phyloP scores from a whole-genome alignment of 2,329 filamentous ascomycete species.

The Colletotrichum graminicola region DNA sequence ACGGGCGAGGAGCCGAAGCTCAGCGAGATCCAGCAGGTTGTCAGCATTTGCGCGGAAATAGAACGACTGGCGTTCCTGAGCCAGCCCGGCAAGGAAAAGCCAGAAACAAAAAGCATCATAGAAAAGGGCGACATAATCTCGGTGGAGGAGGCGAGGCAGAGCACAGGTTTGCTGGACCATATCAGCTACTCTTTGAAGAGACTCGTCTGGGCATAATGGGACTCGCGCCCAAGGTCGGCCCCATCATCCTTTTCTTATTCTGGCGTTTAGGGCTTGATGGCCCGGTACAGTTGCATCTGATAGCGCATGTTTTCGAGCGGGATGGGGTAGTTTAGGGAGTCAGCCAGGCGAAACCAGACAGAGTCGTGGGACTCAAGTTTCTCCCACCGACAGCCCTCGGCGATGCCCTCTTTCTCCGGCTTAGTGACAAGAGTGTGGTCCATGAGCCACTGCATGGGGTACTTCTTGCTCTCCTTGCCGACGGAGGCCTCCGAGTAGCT shows the following conservation, averaged over 20 bases:
- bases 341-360: constrained; percentile 83
- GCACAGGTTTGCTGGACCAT: constrained; percentile 87
- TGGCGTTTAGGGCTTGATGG: constrained; percentile 38
- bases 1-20: constrained; percentile 60
- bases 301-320: constrained; percentile 94
- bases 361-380: constrained; percentile 82
- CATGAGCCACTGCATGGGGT: constrained; percentile 94
- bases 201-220: constrained; percentile 80
- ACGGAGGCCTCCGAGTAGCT: constrained; percentile 89
- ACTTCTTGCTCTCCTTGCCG: constrained; percentile 72
- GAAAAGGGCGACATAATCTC: constrained; percentile 81
- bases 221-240: background rate
- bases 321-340: constrained; percentile 81
- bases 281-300: constrained; percentile 85
- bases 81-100: constrained; percentile 55
- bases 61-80: constrained; percentile 72
- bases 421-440: constrained; percentile 79
- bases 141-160: constrained; percentile 85
- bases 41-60: constrained; percentile 80
- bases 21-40: constrained; percentile 68
- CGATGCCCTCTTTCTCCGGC: constrained; percentile 46
- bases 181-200: constrained; percentile 92
- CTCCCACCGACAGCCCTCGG: constrained; percentile 70
- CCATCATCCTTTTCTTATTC: constrained; percentile 16
- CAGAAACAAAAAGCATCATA: constrained; percentile 59